Conservation (phyloP, 2,329 filamentous ascomycete genomes). For the Alternaria triticimaculans region DNA sequence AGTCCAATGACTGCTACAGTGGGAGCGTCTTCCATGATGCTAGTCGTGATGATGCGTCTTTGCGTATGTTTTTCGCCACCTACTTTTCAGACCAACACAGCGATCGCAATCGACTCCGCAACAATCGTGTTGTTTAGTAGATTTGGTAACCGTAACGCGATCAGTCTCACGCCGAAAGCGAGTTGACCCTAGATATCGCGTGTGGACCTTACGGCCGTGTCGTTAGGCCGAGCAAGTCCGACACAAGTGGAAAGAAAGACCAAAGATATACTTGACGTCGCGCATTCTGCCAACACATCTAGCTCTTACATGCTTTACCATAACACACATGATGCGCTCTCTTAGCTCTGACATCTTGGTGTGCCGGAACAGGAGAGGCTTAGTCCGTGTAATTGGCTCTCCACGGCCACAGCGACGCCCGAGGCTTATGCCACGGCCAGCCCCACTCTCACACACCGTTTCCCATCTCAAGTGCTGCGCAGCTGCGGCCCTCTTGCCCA, state of each 20-base stretch:
- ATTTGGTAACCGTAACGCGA: background rate
- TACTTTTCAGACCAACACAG: background rate
- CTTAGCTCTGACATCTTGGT: background rate
- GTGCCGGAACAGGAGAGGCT: background rate
- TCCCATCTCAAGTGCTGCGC: background rate
- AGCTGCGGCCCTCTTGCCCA: background rate
- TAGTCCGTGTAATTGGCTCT: background rate
- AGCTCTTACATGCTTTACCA: background rate
- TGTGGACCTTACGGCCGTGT: background rate
- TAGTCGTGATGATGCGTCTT: background rate
- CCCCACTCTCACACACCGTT: conserved; percentile 7
- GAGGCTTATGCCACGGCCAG: conserved; percentile 3
- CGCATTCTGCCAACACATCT: background rate
- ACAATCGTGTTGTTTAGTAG: background rate
- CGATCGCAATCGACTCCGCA: background rate
- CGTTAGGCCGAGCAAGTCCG: background rate
- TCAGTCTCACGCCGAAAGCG: background rate
- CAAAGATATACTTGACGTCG: background rate
- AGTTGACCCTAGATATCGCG: background rate
- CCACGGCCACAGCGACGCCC: background rate
- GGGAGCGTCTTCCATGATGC: background rate
- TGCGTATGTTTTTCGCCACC: background rate
- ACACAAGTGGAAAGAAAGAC: background rate
- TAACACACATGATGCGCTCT: background rate
- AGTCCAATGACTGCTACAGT: conserved; percentile 22